A percentile compares a stretch with the other conserved stretches of the same genome.
Evolutionary conservation across 495 filamentous ascomycete genomes (phyloP).

Genomic region (Tetracladium setigerum): DNA sequence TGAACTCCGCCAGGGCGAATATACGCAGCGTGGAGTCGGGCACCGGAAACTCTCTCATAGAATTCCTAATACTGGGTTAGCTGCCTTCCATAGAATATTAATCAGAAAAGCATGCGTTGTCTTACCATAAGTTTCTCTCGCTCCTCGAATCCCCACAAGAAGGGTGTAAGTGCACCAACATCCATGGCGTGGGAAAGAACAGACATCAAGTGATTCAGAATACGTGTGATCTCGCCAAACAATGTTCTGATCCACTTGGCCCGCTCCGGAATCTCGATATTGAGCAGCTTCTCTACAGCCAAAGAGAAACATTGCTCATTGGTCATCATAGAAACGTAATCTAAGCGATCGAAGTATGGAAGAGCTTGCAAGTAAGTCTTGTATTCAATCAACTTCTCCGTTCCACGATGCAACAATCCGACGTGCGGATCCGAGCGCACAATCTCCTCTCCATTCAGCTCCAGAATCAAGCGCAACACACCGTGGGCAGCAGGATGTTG

Average conservation of each 20-base stretch:
- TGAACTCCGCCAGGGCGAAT: slow-evolving; percentile 95
- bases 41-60: slow-evolving; percentile 97
- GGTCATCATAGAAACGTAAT: slow-evolving; percentile 99
- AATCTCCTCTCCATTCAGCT: slow-evolving; percentile 97
- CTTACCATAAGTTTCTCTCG: slow-evolving; percentile 97
- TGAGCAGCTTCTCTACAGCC: slow-evolving; percentile 95
- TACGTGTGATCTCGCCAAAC: slow-evolving; percentile 92
- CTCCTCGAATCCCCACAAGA: slow-evolving; percentile 99
- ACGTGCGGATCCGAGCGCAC: slow-evolving; percentile 95
- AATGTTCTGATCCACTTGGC: slow-evolving; percentile 96
- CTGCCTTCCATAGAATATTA: slow-evolving; percentile 6
- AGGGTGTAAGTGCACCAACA: slow-evolving; percentile 95
- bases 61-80: slow-evolving; percentile 68
- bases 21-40: slow-evolving; percentile 96
- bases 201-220: slow-evolving; percentile 98
- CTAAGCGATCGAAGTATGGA: slow-evolving; percentile 97
- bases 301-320: slow-evolving; percentile 97
- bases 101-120: not conserved
- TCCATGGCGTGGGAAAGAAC: slow-evolving; percentile 99
- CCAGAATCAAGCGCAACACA: slow-evolving; percentile 94
- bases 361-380: slow-evolving; percentile 97
- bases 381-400: slow-evolving; percentile 99
- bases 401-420: slow-evolving; percentile 90
- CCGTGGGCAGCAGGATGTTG: slow-evolving; percentile 99
- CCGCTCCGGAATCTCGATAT: slow-evolving; percentile 90